Base-by-base conservation (phyloP, 1,284 basidiomycete genomes). In the Heterobasidion occidentale region DNA sequence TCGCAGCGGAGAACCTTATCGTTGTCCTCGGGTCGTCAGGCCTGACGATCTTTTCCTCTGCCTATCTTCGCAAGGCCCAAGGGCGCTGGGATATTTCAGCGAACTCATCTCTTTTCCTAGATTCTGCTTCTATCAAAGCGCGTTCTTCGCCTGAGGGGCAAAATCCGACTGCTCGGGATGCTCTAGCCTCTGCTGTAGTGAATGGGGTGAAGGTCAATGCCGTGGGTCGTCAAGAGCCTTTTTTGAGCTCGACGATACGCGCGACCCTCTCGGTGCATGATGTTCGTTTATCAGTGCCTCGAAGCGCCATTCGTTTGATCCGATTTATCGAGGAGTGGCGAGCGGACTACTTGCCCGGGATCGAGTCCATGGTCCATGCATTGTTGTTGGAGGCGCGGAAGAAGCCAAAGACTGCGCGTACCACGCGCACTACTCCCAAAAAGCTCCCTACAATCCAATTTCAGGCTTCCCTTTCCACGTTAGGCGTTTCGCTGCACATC, bases 261-360 rank as follows among this genome's bases (percentile, higher is more conserved):
- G 62, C 78, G 14, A 69, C 77, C 2, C 70, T 79, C 45, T 69
- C 71, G 3, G 61, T 84, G 4, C 71, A 72, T 17, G 72, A 70
- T 20, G 62, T 85, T 20, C 73, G 76, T 44, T 64, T 88, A 33
- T 79, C 75, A 56, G 81, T 92, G 19, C 90, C 91, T 3, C 82
- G 90, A 11, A 93, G 91, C 62, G 88, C 86, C 35, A 74, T 92
- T 47, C 82, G 84, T 19, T 72, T 92, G 6, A 90, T 90, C 65
- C 79, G 77, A 46, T 92, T 91, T 62, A 67, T 85, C 34, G 84
- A 90, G 61, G 86, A 90, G 62, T 93, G 91, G 91, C 75, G 81
- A 63, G 79, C 78, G 3, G 87, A 90, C 62, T 92, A 88, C 63
- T 73, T 91, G 33, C 84, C 89, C 9, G 81, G 78, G 3, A 75